phyloP scores from a whole-genome alignment of 2,329 filamentous ascomycete genomes.

The Ceratocystis cubensis region DNA sequence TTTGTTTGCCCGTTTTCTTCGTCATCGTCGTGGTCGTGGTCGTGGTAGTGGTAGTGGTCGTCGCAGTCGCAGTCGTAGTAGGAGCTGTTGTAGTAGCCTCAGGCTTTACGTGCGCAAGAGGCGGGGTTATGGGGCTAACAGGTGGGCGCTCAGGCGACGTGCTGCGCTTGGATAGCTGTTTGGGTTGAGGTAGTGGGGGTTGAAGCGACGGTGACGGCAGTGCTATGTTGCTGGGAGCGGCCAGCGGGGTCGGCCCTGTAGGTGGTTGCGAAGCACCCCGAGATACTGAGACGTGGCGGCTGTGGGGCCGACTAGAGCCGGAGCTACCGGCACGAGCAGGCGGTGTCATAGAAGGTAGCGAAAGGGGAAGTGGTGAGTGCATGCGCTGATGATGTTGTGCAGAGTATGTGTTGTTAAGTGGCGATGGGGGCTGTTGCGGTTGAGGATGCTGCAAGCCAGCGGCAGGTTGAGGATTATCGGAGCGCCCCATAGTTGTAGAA shows the following conservation, averaged over 20 bases:
- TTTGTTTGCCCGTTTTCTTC: not conserved
- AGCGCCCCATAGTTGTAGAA: conserved; percentile 12
- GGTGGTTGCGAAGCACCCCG: conserved; percentile 17
- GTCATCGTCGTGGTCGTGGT: conserved; percentile 15
- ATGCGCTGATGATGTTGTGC: conserved; percentile 16
- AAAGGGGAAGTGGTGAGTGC: conserved; percentile 18
- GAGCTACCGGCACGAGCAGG: conserved; percentile 24
- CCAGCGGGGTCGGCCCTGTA: conserved; percentile 10
- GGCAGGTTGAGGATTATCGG: conserved; percentile 12
- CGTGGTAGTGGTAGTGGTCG: too few relatives aligned
- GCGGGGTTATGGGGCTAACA: conserved; percentile 44
- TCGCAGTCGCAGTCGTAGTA: too few relatives aligned
- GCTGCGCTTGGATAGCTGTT: conserved; percentile 25
- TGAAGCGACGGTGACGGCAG: conserved; percentile 16
- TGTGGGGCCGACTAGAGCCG: conserved; percentile 26
- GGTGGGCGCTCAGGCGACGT: conserved; percentile 38
- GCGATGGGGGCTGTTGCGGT: conserved; percentile 17
- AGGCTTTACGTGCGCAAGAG: conserved; percentile 30
- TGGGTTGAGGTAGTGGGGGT: conserved; percentile 17
- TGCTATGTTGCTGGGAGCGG: conserved; percentile 18
- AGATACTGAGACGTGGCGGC: conserved; percentile 21
- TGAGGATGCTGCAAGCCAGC: conserved; percentile 19
- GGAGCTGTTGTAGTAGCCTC: not conserved
- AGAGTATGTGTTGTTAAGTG: conserved; percentile 14
- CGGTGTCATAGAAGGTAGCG: conserved; percentile 17